Evolutionary conservation across 257 asterid species (phyloP).

Genomic region (Ophiorrhiza pumila): DNA sequence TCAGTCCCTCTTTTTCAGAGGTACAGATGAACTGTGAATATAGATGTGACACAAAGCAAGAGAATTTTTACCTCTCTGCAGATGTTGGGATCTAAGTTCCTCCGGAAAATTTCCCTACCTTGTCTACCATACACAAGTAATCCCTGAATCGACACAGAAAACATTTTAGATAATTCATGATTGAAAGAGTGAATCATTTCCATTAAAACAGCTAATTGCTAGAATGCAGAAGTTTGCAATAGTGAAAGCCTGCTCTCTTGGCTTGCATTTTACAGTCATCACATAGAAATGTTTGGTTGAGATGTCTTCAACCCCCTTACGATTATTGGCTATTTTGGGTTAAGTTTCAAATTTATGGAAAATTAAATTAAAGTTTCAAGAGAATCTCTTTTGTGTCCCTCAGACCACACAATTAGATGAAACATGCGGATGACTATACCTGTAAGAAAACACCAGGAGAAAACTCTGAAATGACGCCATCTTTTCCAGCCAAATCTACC

Average conservation of each 20-base stretch:
- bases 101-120: conserved; percentile 84
- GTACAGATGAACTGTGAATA: neutral
- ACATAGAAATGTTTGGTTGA: neutral
- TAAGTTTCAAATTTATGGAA: neutral
- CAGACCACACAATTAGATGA: neutral
- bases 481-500: conserved; percentile 77
- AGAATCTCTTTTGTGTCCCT: neutral
- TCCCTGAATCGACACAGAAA: conserved; percentile 56
- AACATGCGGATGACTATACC: conserved; percentile 36
- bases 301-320: neutral
- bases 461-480: conserved; percentile 68
- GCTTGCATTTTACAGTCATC: neutral
- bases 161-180: conserved; percentile 12
- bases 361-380: neutral
- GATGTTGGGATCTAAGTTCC: conserved; percentile 65
- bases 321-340: neutral
- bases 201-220: neutral
- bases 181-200: neutral
- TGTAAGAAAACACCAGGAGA: conserved; percentile 95
- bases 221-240: neutral
- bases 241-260: neutral
- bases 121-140: conserved; percentile 93
- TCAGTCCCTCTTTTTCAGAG: neutral
- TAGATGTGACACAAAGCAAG: neutral
- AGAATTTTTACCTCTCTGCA: conserved; percentile 66